Evolutionary conservation across 176 grass and related monocot species (phyloP).

Genomic region (Triticum dicoccoides): DNA sequence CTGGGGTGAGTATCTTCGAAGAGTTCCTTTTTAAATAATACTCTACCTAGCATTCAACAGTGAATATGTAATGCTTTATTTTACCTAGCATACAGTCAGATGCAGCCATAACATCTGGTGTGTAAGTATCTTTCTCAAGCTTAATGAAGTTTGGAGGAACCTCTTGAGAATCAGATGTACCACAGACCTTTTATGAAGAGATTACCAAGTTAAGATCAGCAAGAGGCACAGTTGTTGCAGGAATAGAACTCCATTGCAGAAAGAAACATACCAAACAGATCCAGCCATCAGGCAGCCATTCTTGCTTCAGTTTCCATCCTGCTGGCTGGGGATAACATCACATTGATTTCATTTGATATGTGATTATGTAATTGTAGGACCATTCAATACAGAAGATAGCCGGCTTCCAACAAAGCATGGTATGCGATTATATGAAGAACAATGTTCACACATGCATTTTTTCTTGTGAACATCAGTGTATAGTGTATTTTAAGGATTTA

Average conservation of each 20-base stretch:
- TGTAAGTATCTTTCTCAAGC: slow-evolving; percentile 73
- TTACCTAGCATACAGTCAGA: slow-evolving; percentile 85
- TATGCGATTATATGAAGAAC: neutral
- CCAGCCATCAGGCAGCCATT: slow-evolving; percentile 87
- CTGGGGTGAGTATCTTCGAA: slow-evolving; percentile 1
- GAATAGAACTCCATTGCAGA: slow-evolving; percentile 1
- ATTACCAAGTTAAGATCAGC: slow-evolving; percentile 1
- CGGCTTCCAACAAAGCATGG: neutral
- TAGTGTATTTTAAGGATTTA: neutral
- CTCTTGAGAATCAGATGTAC: slow-evolving; percentile 73
- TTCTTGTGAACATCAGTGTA: neutral
- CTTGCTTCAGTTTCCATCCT: slow-evolving; percentile 94
- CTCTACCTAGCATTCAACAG: neutral
- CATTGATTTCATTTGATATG: neutral
- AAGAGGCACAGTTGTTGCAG: neutral
- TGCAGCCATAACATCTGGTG: slow-evolving; percentile 78
- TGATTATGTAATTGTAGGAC: neutral
- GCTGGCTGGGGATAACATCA: slow-evolving; percentile 48
- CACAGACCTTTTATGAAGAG: slow-evolving; percentile 56
- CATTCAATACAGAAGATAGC: neutral
- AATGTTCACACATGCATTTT: neutral
- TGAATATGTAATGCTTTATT: slow-evolving; percentile 1
- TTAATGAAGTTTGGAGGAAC: slow-evolving; percentile 75
- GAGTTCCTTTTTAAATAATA: neutral
- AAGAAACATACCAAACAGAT: slow-evolving; percentile 74